Base-by-base conservation (phyloP, 176 grass and related monocot species). In the Carex kokanica region DNA sequence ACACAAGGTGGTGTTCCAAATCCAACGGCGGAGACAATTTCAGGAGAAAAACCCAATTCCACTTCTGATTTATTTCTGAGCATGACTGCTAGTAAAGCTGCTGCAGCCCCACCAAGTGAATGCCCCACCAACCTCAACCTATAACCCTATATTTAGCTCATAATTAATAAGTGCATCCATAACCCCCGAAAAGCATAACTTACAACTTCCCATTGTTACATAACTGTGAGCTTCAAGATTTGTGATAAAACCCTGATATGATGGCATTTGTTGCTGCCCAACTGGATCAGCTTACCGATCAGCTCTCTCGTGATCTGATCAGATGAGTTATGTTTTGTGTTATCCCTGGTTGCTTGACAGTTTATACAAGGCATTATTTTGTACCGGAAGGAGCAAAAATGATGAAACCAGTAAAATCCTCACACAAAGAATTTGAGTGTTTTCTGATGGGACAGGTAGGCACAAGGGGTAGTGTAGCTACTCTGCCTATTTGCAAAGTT, bases 1-100 rank as follows among this genome's bases (percentile, higher is more conserved):
- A 95, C 85, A 69, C 95, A 95, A 90, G 95, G 95, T 12, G 92
- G 95, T 73, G 93, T 94, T 79, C 92, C 95, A 72, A 87, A 95
- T 83, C 91, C 96, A 88, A 95, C 88, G 60, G 93, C 91, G 69
- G 95, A 94, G 85, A 94, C 87, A 59, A 98, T 88, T 25, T 98
- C 92, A 11, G 95, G 95, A 85, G 88, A 88, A 88, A 98, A 98
- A 21, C 95, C 95, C 85, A 98, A 87, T 72, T 98, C 93, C 40
- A 90, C 92, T 77, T 87, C 88, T 6, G 95, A 93, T 68, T 91
- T 93, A 84, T 90, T 98, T 47, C 89, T 90, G 16, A 98, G 56
- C 86, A 94, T 98, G 83, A 98, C 90, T 59, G 95, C 92, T 84
- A 98, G 89, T 65, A 98, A 84, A 0, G 92, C 90, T 3, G 95